Conservation (phyloP, 2,329 filamentous ascomycete species). For the Aureobasidium melanogenum region DNA sequence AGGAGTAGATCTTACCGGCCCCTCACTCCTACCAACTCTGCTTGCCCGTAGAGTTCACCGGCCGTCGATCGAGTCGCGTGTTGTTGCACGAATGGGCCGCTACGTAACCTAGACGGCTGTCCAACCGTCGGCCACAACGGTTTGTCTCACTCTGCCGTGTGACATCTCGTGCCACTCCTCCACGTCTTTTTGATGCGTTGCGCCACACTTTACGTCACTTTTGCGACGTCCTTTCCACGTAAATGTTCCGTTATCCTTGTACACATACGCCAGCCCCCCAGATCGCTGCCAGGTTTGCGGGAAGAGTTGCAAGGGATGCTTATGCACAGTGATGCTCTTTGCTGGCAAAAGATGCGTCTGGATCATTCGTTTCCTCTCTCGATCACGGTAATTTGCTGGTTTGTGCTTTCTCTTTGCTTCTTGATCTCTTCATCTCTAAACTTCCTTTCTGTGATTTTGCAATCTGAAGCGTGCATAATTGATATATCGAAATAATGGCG, state of each 20-base stretch:
- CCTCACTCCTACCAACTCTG: too few species aligned
- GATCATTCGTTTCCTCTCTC: not conserved
- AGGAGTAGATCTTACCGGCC: not conserved
- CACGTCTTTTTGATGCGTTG: not conserved
- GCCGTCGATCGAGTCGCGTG: not conserved
- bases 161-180: not conserved
- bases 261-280: not conserved
- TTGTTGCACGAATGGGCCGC: not conserved
- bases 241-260: not conserved
- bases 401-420: not conserved
- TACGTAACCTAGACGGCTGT: constrained; percentile 8
- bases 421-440: not conserved
- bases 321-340: constrained; percentile 6
- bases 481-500: constrained; percentile 13
- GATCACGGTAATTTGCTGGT: not conserved
- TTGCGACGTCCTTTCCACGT: not conserved
- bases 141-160: constrained; percentile 8
- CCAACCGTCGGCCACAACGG: not conserved
- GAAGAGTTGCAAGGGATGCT: not conserved
- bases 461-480: not conserved
- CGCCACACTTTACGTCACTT: constrained; percentile 4
- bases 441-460: not conserved
- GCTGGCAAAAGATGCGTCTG: constrained; percentile 1
- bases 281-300: constrained; percentile 11
- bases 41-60: not conserved